These are phyloP conservation scores for Ottelia alismoides DNA, from an alignment of 106 monocot species.

Conservation along the genomic window DNA sequence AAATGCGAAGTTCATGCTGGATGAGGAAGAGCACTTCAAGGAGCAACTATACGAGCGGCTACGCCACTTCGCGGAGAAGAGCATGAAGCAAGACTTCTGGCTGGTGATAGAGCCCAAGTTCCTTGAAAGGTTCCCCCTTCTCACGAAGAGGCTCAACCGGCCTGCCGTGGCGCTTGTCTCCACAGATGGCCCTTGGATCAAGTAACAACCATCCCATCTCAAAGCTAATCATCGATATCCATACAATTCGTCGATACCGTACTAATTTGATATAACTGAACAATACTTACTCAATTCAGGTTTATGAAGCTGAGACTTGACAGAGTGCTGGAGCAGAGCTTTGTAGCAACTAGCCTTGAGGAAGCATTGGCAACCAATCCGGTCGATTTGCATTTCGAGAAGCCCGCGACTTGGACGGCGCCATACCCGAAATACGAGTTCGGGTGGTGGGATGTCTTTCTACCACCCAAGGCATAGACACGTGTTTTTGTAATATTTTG, in stretches of 20 bases:
- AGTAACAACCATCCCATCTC: slow-evolving; percentile 38
- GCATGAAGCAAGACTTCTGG: slow-evolving; percentile 89
- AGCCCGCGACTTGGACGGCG: slow-evolving; percentile 76
- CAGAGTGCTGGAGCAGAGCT: slow-evolving; percentile 63
- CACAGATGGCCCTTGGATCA: slow-evolving; percentile 81
- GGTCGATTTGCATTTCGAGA: slow-evolving; percentile 65
- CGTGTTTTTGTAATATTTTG: too few relatives aligned
- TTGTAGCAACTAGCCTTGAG: slow-evolving; percentile 45
- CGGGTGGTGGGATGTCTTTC: slow-evolving; percentile 90
- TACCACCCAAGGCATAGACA: slow-evolving; percentile 36
- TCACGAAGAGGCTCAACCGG: slow-evolving; percentile 64
- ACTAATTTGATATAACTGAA: too few relatives aligned
- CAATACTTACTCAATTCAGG: too few relatives aligned
- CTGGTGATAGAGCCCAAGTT: slow-evolving; percentile 96
- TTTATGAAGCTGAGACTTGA: slow-evolving; percentile 97
- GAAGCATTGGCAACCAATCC: slow-evolving; percentile 67
- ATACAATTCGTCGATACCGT: too few relatives aligned
- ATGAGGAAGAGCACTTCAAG: slow-evolving; percentile 95
- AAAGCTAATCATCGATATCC: too few relatives aligned
- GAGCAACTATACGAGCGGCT: slow-evolving; percentile 61
- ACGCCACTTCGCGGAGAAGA: slow-evolving; percentile 48
- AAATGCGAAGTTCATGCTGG: slow-evolving; percentile 95
- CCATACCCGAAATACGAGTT: slow-evolving; percentile 91
- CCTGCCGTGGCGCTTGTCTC: slow-evolving; percentile 93
- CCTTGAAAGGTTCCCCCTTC: slow-evolving; percentile 67